phyloP scores from a whole-genome alignment of 1,139 yeast species.

The Taphrina sp. region DNA sequence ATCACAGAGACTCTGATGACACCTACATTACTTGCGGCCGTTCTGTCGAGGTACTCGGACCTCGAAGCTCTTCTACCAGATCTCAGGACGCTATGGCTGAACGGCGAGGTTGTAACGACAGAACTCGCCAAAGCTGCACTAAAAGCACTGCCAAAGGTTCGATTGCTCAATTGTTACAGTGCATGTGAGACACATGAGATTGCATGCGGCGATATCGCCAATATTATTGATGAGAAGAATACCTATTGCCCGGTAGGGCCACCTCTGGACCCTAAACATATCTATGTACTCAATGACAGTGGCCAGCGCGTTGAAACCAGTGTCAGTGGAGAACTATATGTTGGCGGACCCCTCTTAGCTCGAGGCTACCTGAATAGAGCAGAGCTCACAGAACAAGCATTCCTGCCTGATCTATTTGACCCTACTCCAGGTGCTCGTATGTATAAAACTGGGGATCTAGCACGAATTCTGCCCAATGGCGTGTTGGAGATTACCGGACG shows the following conservation, averaged over 20 bases:
- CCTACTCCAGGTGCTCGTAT: slow-evolving; percentile 34
- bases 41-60: slow-evolving; percentile 1
- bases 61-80: slow-evolving; percentile 5
- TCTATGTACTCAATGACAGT: slow-evolving; percentile 12
- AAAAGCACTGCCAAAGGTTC: slow-evolving; percentile 13
- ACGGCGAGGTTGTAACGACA: slow-evolving; percentile 25
- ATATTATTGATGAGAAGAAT: slow-evolving; percentile 6
- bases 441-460: slow-evolving; percentile 40
- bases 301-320: slow-evolving; percentile 10
- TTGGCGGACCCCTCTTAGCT: slow-evolving; percentile 39
- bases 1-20: slow-evolving; percentile 24
- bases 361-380: slow-evolving; percentile 38
- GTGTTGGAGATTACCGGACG: slow-evolving; percentile 39
- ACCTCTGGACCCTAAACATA: slow-evolving; percentile 16
- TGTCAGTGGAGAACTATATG: slow-evolving; percentile 38
- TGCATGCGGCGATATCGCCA: slow-evolving; percentile 24
- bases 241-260: slow-evolving; percentile 17
- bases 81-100: slow-evolving; percentile 19
- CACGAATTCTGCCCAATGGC: slow-evolving; percentile 37
- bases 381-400: slow-evolving; percentile 36
- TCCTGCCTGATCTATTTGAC: slow-evolving; percentile 28
- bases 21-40: slow-evolving; percentile 17
- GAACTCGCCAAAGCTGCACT: slow-evolving; percentile 13
- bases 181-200: slow-evolving; percentile 25
- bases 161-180: slow-evolving; percentile 22